A percentile compares a stretch with the other conserved stretches of the same genome.
Conservation (phyloP, 148 eudicot species). For the Amaranthus cruentus region DNA sequence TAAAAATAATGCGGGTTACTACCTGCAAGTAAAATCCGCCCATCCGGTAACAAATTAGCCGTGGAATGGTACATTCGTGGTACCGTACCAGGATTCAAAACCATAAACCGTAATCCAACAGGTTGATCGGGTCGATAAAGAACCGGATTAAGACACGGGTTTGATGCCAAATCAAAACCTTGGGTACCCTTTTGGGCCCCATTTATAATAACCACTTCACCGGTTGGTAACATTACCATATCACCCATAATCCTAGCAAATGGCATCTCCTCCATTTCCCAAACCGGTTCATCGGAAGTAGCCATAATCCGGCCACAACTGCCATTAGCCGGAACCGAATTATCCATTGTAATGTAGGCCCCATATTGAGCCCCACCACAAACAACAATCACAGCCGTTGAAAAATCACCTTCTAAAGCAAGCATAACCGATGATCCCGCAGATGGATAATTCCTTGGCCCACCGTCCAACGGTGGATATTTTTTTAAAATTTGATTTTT, state of each 20-base stretch:
- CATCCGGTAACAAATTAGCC: constrained; percentile 82
- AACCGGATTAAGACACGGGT: constrained; percentile 66
- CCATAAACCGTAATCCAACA: constrained; percentile 69
- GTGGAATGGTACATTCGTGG: constrained; percentile 93
- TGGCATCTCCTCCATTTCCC: constrained; percentile 94
- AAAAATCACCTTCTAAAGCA: constrained; percentile 55
- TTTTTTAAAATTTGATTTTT: constrained; percentile 26
- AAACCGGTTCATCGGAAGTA: constrained; percentile 48
- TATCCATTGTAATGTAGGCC: constrained; percentile 51
- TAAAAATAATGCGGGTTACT: constrained; percentile 86
- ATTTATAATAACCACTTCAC: constrained; percentile 68
- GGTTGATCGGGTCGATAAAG: constrained; percentile 67
- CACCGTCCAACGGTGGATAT: constrained; percentile 68
- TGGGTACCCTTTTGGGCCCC: constrained; percentile 87
- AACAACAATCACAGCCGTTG: constrained; percentile 55
- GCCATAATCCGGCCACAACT: constrained; percentile 86
- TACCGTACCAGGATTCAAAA: constrained; percentile 51
- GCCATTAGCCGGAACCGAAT: constrained; percentile 53
- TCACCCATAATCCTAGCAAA: constrained; percentile 85
- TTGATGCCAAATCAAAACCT: constrained; percentile 61
- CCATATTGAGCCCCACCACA: constrained; percentile 95
- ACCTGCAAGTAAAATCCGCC: constrained; percentile 73
- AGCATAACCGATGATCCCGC: constrained; percentile 95
- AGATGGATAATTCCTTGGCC: constrained; percentile 86
- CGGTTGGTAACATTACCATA: constrained; percentile 83